Base-by-base conservation (phyloP, 2,329 filamentous ascomycete genomes). In the Cytospora piceicola region DNA sequence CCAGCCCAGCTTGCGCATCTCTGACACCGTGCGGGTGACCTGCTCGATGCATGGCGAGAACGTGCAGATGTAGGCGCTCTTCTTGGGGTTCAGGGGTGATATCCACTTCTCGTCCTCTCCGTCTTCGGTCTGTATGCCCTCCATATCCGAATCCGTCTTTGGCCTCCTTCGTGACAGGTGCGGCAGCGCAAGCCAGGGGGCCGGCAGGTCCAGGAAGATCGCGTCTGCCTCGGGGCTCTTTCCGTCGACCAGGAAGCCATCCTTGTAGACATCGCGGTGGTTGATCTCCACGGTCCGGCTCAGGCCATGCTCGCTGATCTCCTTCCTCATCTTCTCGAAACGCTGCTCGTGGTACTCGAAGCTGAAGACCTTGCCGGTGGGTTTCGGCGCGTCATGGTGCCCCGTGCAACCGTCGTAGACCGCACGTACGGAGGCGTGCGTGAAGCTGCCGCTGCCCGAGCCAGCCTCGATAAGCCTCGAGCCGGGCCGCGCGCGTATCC, bases 41-140 rank as follows among this genome's bases (percentile, higher is more conserved):
- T 99, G 95, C 78, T 99, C 95, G 70, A 99, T 96, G 77, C 95
- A 99, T 0, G 95, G 95, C 1, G 91, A 96, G 79, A 99, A 99
- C 0, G 93, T 96, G 80, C 95, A 99, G 63, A 99, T 85, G 73
- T 95, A 85, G 1, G 90, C 87, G 6, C 90, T 85, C 52, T 86
- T 84, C n/a, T 84, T 83, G 0, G 92, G 88, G 70, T 95, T 89
- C 14, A 98, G 82, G 0, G 86, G 83, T 0, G 86, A 89, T 20
- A 83, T 74, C 80, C 84, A 88, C 52, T 78, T 77, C 39, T 69
- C 64, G 14, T 68, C 60, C 17, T 53, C 69, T 30, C 51, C 53
- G 20, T 12, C 32, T 9, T 52, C 61, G 7, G 58, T 62, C 11
- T 68, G 71, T 49, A 65, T 70, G 58, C 67, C 69, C 12, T 69